These are phyloP conservation scores for Blastocystis sp. DNA, from an alignment of 352 stramenopile species.

Conservation along the genomic window DNA sequence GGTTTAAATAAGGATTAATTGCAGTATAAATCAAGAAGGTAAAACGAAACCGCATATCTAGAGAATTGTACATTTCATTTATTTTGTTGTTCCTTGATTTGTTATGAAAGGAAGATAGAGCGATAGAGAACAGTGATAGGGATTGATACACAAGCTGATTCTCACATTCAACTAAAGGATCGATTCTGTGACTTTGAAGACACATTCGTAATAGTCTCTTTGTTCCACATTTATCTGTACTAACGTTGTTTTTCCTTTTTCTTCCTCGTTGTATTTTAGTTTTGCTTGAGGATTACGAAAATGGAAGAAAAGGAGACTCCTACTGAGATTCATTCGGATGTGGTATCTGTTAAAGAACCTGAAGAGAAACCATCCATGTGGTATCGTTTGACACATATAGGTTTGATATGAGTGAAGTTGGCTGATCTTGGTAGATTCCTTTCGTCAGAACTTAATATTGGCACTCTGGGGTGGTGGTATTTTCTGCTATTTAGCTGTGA, in stretches of 20 bases:
- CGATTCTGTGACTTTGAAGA: too few relatives aligned
- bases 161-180: too few relatives aligned
- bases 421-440: conserved; percentile 38
- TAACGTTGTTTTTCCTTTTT: neutral
- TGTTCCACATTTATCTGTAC: too few relatives aligned
- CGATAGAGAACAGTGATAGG: too few relatives aligned
- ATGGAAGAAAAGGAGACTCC: neutral
- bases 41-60: too few relatives aligned
- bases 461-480: conserved; percentile 39
- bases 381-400: conserved; percentile 36
- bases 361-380: neutral
- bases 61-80: too few relatives aligned
- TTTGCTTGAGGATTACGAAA: neutral
- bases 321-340: neutral
- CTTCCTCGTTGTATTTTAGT: neutral
- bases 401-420: neutral
- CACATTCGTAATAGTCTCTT: too few relatives aligned
- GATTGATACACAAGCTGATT: too few relatives aligned
- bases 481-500: neutral
- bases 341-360: neutral
- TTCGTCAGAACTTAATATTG: conserved; percentile 49
- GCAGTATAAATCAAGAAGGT: too few relatives aligned
- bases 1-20: too few relatives aligned
- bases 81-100: too few relatives aligned
- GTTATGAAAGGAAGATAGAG: too few relatives aligned